phyloP scores from a whole-genome alignment of 2,329 filamentous ascomycete species.

The Stachybotrys elegans region DNA sequence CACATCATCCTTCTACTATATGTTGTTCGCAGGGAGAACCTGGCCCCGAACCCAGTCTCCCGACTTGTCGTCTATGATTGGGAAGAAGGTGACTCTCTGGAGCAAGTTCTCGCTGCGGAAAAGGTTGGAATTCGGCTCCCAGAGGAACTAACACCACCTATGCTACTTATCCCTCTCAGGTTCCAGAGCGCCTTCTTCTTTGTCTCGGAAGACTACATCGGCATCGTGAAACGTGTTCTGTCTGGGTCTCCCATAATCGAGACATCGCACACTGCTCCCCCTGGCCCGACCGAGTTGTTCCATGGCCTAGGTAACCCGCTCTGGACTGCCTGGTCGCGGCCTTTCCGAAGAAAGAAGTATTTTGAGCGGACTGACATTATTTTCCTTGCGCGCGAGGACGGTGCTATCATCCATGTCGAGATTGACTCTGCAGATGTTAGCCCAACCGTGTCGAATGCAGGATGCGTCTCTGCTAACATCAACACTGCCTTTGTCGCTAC shows the following conservation, averaged over 20 bases:
- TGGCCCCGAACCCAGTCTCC: constrained; percentile 25
- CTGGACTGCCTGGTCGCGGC: constrained; percentile 83
- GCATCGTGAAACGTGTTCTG: constrained; percentile 50
- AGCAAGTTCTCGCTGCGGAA: constrained; percentile 37
- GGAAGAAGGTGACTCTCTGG: constrained; percentile 46
- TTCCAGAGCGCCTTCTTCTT: constrained; percentile 67
- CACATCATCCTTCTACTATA: constrained; percentile 74
- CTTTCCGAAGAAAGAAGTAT: constrained; percentile 60
- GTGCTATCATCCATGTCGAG: constrained; percentile 68
- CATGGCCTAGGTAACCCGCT: constrained; percentile 48
- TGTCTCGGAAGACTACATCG: constrained; percentile 56
- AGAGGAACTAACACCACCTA: constrained; percentile 52
- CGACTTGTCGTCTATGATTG: constrained; percentile 57
- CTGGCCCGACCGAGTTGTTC: constrained; percentile 37
- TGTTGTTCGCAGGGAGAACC: constrained; percentile 36
- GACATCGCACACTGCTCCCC: constrained; percentile 34
- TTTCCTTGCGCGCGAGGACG: constrained; percentile 85
- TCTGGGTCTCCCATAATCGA: constrained; percentile 44
- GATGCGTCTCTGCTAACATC: constrained; percentile 65
- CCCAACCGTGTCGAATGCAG: constrained; percentile 52
- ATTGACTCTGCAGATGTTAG: constrained; percentile 54
- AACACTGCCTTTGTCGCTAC: constrained; percentile 77
- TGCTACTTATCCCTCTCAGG: constrained; percentile 67
- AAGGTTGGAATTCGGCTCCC: constrained; percentile 46
- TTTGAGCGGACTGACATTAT: constrained; percentile 67